Evolutionary conservation across 2,329 filamentous ascomycete species (phyloP).

Genomic region (Colletotrichum higginsianum): DNA sequence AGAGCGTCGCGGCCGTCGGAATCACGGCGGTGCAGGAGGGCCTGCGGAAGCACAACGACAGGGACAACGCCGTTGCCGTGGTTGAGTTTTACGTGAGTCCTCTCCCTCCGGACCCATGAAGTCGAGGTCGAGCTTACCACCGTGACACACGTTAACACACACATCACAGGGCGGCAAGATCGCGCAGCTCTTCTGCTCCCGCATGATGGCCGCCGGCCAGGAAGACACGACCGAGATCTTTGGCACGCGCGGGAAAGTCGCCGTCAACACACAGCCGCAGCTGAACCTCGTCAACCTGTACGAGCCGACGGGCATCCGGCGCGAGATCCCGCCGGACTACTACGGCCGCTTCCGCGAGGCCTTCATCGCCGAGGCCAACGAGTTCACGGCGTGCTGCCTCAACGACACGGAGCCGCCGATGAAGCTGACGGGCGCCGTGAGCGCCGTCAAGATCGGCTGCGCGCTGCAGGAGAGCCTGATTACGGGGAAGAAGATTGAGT

Average conservation of each 20-base stretch:
- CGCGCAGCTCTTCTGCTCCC: constrained; percentile 73
- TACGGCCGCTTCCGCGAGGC: constrained; percentile 75
- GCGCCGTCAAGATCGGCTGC: constrained; percentile 73
- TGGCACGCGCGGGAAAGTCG: constrained; percentile 75
- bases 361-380: constrained; percentile 74
- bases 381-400: constrained; percentile 73
- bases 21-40: constrained; percentile 53
- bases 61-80: constrained; percentile 61
- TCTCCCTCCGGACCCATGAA: too few relatives aligned
- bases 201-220: constrained; percentile 79
- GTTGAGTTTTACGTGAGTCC: constrained; percentile 67
- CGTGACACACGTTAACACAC: neutral
- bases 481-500: constrained; percentile 69
- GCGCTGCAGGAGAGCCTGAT: constrained; percentile 72
- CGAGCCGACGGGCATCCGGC: constrained; percentile 66
- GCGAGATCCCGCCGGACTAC: constrained; percentile 73
- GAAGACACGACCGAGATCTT: constrained; percentile 78
- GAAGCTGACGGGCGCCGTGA: constrained; percentile 70
- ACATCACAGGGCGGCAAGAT: constrained; percentile 66
- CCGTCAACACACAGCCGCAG: constrained; percentile 72
- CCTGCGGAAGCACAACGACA: constrained; percentile 51
- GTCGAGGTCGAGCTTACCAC: neutral
- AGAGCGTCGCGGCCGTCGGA: constrained; percentile 50
- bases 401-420: constrained; percentile 70
- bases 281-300: constrained; percentile 70